These are phyloP conservation scores for Candida anglica DNA, from an alignment of 805 yeast genomes.

Conservation along the genomic window DNA sequence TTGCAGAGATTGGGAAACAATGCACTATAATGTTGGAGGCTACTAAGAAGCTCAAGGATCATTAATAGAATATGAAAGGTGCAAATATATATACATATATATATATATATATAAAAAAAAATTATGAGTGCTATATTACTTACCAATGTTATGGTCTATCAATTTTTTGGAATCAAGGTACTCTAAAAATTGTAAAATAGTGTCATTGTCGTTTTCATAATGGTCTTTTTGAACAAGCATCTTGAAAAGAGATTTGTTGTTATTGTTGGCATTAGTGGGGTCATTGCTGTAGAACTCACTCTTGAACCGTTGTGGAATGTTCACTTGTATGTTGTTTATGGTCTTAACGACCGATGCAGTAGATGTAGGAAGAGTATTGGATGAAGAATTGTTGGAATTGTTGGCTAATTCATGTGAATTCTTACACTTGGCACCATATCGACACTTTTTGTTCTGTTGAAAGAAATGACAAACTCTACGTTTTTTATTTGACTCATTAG, in stretches of 20 bases:
- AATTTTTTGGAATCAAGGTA: conserved; percentile 24
- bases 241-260: conserved; percentile 14
- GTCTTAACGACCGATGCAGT: conserved; percentile 6
- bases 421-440: conserved; percentile 37
- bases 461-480: conserved; percentile 27
- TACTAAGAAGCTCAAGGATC: conserved; percentile 56
- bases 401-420: conserved; percentile 22
- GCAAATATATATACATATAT: background rate
- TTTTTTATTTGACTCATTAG: conserved; percentile 6
- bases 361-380: background rate
- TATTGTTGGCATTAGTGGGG: background rate
- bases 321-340: conserved; percentile 23
- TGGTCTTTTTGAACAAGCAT: conserved; percentile 33
- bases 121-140: background rate
- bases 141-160: conserved; percentile 20
- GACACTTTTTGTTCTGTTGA: conserved; percentile 28
- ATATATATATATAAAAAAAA: background rate
- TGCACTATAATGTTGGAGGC: conserved; percentile 75
- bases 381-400: background rate
- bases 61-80: conserved; percentile 13
- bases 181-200: conserved; percentile 31
- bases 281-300: conserved; percentile 9
- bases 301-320: conserved; percentile 22
- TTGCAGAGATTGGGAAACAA: conserved; percentile 76
- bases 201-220: conserved; percentile 29